Evolutionary conservation across 2,329 filamentous ascomycete genomes (phyloP).

Genomic region (Botrytis pseudocinerea): DNA sequence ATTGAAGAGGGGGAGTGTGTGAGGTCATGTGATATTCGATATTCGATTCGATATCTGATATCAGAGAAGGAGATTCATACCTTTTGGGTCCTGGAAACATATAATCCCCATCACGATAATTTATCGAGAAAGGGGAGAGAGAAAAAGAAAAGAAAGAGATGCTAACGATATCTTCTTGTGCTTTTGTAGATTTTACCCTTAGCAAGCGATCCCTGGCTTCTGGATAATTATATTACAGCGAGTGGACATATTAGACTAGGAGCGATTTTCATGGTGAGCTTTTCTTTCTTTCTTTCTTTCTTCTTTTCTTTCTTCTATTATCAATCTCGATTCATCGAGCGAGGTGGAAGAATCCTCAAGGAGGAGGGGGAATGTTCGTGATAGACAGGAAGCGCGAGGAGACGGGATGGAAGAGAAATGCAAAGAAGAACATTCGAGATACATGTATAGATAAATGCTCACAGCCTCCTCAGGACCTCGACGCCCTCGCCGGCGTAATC

Average conservation of each 20-base stretch:
- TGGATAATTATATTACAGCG: slow-evolving; percentile 70
- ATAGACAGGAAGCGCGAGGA: no score
- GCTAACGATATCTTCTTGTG: background rate
- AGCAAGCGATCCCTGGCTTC: slow-evolving; percentile 67
- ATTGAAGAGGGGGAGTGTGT: background rate
- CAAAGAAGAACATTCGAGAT: no score
- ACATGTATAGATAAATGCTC: no score
- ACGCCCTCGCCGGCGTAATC: slow-evolving; percentile 69
- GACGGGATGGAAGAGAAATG: no score
- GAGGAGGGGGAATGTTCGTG: no score
- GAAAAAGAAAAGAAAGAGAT: background rate
- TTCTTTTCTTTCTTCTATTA: no score
- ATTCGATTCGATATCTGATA: background rate
- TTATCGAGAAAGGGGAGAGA: rapidly evolving
- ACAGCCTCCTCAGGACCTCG: slow-evolving; percentile 53
- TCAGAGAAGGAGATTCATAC: background rate
- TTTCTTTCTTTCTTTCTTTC: no score
- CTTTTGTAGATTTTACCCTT: slow-evolving; percentile 57
- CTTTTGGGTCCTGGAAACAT: rapidly evolving
- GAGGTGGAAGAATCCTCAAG: no score
- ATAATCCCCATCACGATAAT: no score
- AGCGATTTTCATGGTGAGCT: slow-evolving; percentile 53
- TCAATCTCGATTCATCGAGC: no score
- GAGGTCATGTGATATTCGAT: background rate
- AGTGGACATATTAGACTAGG: slow-evolving; percentile 62